phyloP scores from a whole-genome alignment of 1,139 yeast species.

The Pichiaceae sp. region DNA sequence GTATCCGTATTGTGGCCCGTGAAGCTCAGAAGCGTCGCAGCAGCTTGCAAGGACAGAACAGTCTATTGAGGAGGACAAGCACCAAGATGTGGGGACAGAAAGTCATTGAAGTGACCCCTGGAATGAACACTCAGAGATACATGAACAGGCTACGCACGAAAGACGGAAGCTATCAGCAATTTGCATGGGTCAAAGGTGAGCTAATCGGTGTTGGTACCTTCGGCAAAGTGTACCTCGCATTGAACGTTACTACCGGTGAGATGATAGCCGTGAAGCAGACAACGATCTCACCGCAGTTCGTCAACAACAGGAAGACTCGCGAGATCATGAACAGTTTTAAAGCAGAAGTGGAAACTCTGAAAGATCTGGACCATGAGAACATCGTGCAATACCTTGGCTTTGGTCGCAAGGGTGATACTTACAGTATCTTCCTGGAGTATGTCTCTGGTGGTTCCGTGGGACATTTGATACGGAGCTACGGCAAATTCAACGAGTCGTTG shows the following conservation, averaged over 20 bases:
- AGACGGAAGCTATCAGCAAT: slow-evolving; percentile 68
- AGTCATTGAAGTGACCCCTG: slow-evolving; percentile 83
- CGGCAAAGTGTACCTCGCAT: slow-evolving; percentile 89
- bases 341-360: slow-evolving; percentile 90
- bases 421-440: slow-evolving; percentile 84
- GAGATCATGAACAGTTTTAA: slow-evolving; percentile 72
- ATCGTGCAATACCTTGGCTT: slow-evolving; percentile 95
- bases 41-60: slow-evolving; percentile 6
- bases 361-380: slow-evolving; percentile 87
- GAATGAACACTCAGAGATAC: slow-evolving; percentile 49
- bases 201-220: slow-evolving; percentile 94
- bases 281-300: slow-evolving; percentile 41
- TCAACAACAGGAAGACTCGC: slow-evolving; percentile 36
- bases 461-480: slow-evolving; percentile 72
- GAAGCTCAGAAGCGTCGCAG: slow-evolving; percentile 51
- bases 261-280: slow-evolving; percentile 99
- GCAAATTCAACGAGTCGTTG: slow-evolving; percentile 73
- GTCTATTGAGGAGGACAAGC: slow-evolving; percentile 53
- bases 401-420: slow-evolving; percentile 66
- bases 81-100: slow-evolving; percentile 98
- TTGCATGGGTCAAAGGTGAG: slow-evolving; percentile 98
- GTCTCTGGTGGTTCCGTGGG: slow-evolving; percentile 98
- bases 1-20: slow-evolving; percentile 85
- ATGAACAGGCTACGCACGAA: slow-evolving; percentile 55
- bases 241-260: slow-evolving; percentile 95